Base-by-base conservation (phyloP, 768 basidiomycete genomes). In the Collybiopsis luxurians region DNA sequence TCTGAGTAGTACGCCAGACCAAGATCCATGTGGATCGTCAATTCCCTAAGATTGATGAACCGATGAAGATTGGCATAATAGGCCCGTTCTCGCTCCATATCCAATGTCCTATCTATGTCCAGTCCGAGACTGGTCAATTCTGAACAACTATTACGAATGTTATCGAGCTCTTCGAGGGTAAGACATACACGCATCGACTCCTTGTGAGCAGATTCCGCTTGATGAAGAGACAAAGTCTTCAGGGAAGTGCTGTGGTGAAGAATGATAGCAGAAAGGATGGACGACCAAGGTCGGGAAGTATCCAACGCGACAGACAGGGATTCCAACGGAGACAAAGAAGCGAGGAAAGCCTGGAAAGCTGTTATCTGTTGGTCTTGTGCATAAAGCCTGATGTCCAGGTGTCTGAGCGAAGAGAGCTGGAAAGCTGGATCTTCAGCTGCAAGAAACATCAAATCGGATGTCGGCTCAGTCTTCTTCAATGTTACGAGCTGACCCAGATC, bases 11-110 rank as follows among this genome's bases (percentile, higher is more conserved):
- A 47, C 6, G 27, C 26, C 4, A 47, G 24, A 9, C 17, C 28
- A n/a, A 28, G 46, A 47, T 47, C 46, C 46, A 47, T 47, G 17
- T 47, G 46, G 24, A 47, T 47, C 46, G 46, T 26, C 27, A 47
- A 21, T 47, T 12, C 12, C 10, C 26, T 9, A 28, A 28, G 43
- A 24, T 23, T 44, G 40, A 19, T 11, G n/a, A n/a, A 44, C 26
- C 15, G 19, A 44, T 24, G 23, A 23, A 44, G 19, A 26, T 2
- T 26, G 21, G 19, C 15, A 26, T 44, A 44, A 15, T 44, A 44
- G 21, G 9, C 43, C 11, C 21, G 21, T 23, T 44, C 26, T 11
- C 13, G 17, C 27, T 28, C 13, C 13, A 3, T 17, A 12, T 47
- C 46, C 3, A 47, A 13, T 28, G 46, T 27, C 28, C 46, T 24